These are phyloP conservation scores for Geotrichum aggregatum DNA, from an alignment of 1,139 yeast genomes.

Conservation along the genomic window DNA sequence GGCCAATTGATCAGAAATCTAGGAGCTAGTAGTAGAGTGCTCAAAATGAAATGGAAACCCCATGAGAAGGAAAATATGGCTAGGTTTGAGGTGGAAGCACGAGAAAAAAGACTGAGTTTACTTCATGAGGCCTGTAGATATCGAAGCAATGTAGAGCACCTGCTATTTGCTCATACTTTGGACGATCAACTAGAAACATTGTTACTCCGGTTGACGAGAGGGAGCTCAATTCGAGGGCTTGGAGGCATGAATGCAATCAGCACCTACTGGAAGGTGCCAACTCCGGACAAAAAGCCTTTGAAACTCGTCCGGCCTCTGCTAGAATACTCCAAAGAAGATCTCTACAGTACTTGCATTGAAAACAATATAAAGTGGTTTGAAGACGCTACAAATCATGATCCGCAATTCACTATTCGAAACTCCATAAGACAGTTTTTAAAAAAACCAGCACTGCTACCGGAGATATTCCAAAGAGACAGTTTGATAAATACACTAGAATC, in stretches of 20 bases:
- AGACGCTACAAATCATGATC: conserved; percentile 59
- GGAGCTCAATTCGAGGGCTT: conserved; percentile 60
- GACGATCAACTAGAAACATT: conserved; percentile 75
- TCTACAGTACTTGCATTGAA: conserved; percentile 46
- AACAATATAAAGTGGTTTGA: conserved; percentile 57
- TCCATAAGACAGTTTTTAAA: conserved; percentile 33
- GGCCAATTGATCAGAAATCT: conserved; percentile 39
- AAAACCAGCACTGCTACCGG: conserved; percentile 22
- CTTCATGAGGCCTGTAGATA: conserved; percentile 42
- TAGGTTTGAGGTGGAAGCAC: conserved; percentile 29
- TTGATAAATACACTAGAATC: background rate
- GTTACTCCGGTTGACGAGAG: conserved; percentile 50
- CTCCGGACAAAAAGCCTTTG: conserved; percentile 27
- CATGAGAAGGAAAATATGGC: conserved; percentile 22
- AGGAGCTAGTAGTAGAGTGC: conserved; percentile 44
- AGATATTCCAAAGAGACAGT: conserved; percentile 22
- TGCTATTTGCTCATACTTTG: conserved; percentile 62
- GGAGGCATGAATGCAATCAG: conserved; percentile 39
- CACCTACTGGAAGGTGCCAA: conserved; percentile 26
- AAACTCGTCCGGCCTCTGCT: conserved; percentile 53
- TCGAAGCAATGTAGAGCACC: conserved; percentile 31
- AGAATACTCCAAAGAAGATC: conserved; percentile 43
- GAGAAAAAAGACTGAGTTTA: conserved; percentile 49
- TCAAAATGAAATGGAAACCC: conserved; percentile 39
- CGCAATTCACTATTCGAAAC: conserved; percentile 54